These are phyloP conservation scores for Boletus rufocinnamomeus DNA, from an alignment of 768 basidiomycete species.

Conservation along the genomic window DNA sequence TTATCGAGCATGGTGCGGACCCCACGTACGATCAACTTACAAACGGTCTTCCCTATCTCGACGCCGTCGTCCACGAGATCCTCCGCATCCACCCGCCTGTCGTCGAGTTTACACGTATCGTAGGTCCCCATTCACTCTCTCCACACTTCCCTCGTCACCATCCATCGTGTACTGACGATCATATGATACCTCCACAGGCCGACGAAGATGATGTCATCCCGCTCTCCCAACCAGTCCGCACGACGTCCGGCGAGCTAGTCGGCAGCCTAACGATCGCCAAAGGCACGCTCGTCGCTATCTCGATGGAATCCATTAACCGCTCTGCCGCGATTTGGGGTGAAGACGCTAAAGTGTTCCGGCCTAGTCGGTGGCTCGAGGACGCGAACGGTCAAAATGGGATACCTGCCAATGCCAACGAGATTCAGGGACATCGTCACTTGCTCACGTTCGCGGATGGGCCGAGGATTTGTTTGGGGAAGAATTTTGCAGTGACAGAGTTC, in stretches of 20 bases:
- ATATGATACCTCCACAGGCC: conserved; percentile 34
- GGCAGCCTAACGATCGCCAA: conserved; percentile 46
- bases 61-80: conserved; percentile 45
- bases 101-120: conserved; percentile 16
- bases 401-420: conserved; percentile 36
- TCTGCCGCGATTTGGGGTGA: conserved; percentile 60
- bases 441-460: conserved; percentile 54
- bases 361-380: conserved; percentile 60
- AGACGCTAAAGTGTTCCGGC: conserved; percentile 57
- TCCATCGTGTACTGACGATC: background rate
- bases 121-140: background rate
- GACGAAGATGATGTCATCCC: conserved; percentile 48
- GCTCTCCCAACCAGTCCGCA: conserved; percentile 42
- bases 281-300: conserved; percentile 45
- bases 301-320: conserved; percentile 51
- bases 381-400: conserved; percentile 18
- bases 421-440: conserved; percentile 53
- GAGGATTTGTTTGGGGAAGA: conserved; percentile 48
- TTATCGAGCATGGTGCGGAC: conserved; percentile 44
- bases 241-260: conserved; percentile 40
- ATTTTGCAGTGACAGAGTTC: conserved; percentile 45
- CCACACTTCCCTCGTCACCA: background rate
- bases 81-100: conserved; percentile 46
- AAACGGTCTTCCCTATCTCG: conserved; percentile 53
- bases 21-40: conserved; percentile 57